Percentiles rank a stretch among this genome's conserved stretches.
Conservation (phyloP, 2,329 filamentous ascomycete genomes). For the Onygena corvina region DNA sequence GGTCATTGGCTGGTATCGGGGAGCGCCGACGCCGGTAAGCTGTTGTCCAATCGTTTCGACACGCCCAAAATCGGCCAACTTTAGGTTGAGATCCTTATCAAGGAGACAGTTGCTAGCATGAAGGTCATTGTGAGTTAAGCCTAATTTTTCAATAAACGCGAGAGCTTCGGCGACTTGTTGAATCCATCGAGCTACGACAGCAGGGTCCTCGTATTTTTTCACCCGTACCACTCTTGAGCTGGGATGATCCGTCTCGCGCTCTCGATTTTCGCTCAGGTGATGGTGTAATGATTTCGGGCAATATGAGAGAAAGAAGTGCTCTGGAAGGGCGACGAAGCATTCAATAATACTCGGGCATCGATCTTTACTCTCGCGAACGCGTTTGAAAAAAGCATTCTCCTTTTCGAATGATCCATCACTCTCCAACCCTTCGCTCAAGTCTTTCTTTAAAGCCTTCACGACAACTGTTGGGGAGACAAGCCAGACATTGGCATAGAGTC, state of each 20-base stretch:
- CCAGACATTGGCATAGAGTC: too few relatives aligned
- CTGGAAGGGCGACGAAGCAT: constrained; percentile 14
- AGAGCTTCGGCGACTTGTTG: constrained; percentile 16
- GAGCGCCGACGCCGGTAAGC: constrained; percentile 13
- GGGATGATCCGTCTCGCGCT: constrained; percentile 9
- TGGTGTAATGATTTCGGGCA: constrained; percentile 8
- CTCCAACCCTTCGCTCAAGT: too few relatives aligned
- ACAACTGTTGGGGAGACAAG: too few relatives aligned
- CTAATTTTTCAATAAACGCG: constrained; percentile 16
- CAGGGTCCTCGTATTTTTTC: constrained; percentile 16
- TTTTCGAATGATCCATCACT: constrained; percentile 7
- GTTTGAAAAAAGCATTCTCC: constrained; percentile 15
- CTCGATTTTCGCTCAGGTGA: constrained; percentile 10
- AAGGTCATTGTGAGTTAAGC: constrained; percentile 15
- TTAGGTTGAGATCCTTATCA: constrained; percentile 13
- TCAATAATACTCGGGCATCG: constrained; percentile 14
- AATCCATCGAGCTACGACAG: constrained; percentile 17
- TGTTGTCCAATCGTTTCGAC: constrained; percentile 16
- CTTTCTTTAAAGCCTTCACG: too few relatives aligned
- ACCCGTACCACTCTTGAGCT: constrained; percentile 12
- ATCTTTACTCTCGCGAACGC: constrained; percentile 11
- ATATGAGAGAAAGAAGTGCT: constrained; percentile 16
- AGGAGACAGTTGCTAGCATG: constrained; percentile 14
- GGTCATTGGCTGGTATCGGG: constrained; percentile 13
- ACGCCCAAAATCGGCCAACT: constrained; percentile 15